Evolutionary conservation across 305 asterid species (phyloP).

Genomic region (Solanum hybrid): DNA sequence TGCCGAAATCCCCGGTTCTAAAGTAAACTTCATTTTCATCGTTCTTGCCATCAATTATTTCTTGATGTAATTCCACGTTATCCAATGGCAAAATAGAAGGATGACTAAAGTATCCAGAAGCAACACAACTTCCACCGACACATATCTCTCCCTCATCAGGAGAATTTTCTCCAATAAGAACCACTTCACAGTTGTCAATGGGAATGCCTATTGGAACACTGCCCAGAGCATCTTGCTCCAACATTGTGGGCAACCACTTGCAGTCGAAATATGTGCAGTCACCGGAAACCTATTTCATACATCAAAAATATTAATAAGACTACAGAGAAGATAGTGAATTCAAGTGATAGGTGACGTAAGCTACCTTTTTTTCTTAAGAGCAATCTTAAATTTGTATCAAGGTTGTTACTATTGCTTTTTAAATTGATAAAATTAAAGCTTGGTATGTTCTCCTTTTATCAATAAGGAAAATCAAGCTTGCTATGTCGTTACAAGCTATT

Average conservation of each 20-base stretch:
- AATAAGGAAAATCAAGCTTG: neutral
- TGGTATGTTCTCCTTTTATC: neutral
- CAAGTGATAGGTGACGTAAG: neutral
- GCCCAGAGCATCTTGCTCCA: constrained; percentile 41
- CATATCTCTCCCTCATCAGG: constrained; percentile 65
- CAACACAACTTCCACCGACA: constrained; percentile 71
- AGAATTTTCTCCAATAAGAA: constrained; percentile 61
- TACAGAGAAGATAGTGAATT: neutral
- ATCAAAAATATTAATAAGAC: neutral
- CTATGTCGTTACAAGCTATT: neutral
- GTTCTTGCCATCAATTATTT: constrained; percentile 3
- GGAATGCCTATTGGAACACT: constrained; percentile 80
- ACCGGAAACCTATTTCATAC: constrained; percentile 63
- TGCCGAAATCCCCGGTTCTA: constrained; percentile 83
- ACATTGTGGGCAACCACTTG: constrained; percentile 50
- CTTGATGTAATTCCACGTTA: constrained; percentile 22
- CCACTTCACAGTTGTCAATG: constrained; percentile 58
- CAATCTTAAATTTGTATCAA: neutral
- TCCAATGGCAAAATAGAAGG: constrained; percentile 47
- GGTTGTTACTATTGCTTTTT: neutral
- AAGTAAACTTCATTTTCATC: constrained; percentile 27
- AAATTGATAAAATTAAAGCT: neutral
- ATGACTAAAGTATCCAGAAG: constrained; percentile 67
- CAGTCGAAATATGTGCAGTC: constrained; percentile 96
- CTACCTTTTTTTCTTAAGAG: neutral